These are phyloP conservation scores for Scleromitrula shiraiana DNA, from an alignment of 2,329 filamentous ascomycete species.

Conservation along the genomic window DNA sequence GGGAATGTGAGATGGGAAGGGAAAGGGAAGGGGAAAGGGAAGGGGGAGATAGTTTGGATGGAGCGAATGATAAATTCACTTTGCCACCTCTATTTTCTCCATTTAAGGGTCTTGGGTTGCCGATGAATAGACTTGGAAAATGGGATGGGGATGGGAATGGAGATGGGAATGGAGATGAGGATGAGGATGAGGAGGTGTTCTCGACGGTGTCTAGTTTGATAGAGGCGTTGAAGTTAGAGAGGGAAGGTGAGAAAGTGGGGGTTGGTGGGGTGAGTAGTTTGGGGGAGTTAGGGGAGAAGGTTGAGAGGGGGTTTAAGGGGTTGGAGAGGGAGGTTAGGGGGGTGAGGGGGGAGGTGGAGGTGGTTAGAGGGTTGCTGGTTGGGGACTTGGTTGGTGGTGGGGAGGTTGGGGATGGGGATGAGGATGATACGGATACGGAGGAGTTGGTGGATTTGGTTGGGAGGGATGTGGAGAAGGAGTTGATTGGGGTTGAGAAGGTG, in stretches of 20 bases:
- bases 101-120: neutral
- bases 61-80: neutral
- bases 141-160: neutral
- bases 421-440: too few species aligned
- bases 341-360: neutral
- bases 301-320: neutral
- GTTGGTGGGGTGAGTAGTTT: neutral
- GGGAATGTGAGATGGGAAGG: neutral
- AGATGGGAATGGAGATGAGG: neutral
- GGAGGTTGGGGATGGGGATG: neutral
- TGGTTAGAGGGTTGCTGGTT: neutral
- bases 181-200: neutral
- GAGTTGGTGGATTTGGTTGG: too few species aligned
- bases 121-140: neutral
- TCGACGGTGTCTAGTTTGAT: too few species aligned
- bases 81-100: too few species aligned
- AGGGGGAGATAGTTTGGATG: neutral
- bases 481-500: neutral
- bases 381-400: neutral
- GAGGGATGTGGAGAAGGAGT: neutral
- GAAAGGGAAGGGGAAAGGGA: neutral
- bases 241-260: neutral
- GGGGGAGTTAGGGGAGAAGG: neutral
- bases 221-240: neutral
- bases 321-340: neutral